phyloP scores from a whole-genome alignment of 2,329 filamentous ascomycete genomes.

The Venturia nashicola region DNA sequence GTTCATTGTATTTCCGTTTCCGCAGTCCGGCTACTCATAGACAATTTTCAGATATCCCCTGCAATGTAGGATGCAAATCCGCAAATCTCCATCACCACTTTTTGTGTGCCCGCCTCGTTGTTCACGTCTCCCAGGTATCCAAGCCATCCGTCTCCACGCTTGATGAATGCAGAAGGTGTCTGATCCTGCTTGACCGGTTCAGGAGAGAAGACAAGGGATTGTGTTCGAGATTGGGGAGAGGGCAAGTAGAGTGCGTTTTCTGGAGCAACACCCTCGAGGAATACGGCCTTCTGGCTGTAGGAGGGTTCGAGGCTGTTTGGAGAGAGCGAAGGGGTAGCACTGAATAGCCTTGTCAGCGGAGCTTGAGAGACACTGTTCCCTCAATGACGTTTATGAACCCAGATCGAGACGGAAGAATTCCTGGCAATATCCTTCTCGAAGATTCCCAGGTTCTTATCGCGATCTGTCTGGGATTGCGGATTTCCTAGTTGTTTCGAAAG shows the following conservation, averaged over 20 bases:
- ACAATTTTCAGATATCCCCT: background rate
- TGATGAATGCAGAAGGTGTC: conserved; percentile 3
- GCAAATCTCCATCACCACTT: conserved; percentile 3
- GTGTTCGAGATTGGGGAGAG: background rate
- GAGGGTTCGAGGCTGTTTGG: background rate
- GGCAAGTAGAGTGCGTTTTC: background rate
- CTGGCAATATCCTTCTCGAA: too few species aligned
- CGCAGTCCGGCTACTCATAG: too few species aligned
- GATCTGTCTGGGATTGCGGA: too few species aligned
- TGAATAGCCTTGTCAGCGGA: background rate
- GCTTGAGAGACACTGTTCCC: too few species aligned
- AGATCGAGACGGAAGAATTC: too few species aligned
- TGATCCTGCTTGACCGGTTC: background rate
- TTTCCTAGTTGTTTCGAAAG: too few species aligned
- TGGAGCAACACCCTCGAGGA: background rate
- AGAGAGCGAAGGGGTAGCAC: background rate
- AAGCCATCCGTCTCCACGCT: background rate
- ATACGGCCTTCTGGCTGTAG: background rate
- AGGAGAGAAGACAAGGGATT: conserved; percentile 1
- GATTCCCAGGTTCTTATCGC: too few species aligned
- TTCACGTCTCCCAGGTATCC: conserved; percentile 8
- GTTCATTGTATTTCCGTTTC: too few species aligned
- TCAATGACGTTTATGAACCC: too few species aligned
- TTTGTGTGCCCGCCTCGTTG: conserved; percentile 6
- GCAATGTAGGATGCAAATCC: background rate